Base-by-base conservation (phyloP, 78 protist species). In the Chrysochromulina parva region DNA sequence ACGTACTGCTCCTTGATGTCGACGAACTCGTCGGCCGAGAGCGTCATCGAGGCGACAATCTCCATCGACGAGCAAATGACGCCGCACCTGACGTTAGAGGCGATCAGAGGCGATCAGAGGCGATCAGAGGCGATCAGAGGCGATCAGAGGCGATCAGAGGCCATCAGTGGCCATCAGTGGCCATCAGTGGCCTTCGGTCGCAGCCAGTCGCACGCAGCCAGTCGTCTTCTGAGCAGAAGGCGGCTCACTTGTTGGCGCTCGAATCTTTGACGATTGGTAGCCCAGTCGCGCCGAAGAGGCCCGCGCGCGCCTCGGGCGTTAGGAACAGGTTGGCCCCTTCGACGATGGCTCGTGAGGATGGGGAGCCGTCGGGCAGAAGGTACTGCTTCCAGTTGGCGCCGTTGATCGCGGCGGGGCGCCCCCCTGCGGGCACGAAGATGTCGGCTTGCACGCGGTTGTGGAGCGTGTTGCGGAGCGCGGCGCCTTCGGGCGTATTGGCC, bases 241-340 rank as follows among this genome's bases (percentile, higher is more conserved):
- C 78, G 78, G 28, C 82, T 17, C 55, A 74, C 82, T 74, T 74
- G 55, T 74, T 74, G 55, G 82, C 82, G 4, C 57, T 48, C 82
- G 82, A 74, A 13, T 74, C 82, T 19, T 74, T 74, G 57, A 74
- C 26, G 82, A 74, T 48, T 3, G 82, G 82, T 1, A 74, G 82
- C 5, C 55, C n/a, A 6, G 14, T 3, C 13, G 13, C 58, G 28
- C 48, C 82, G 82, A 74, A 74, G 57, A 74, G 82, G 57, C 57
- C 82, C 58, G 11, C 57, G 55, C 82, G 82, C 82, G 82, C 82
- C 53, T 74, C 82, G 22, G 82, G n/a, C 14, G 82, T 74, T 53
- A 74, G 28, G 26, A 74, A 74, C 57, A 74, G 82, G 82, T 74
- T 74, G 20, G 82, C 82, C 57, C 82, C 82, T n/a, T 74, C 82